Conservation (phyloP, 805 yeast genomes). For the Pachysolen tannophilus region DNA sequence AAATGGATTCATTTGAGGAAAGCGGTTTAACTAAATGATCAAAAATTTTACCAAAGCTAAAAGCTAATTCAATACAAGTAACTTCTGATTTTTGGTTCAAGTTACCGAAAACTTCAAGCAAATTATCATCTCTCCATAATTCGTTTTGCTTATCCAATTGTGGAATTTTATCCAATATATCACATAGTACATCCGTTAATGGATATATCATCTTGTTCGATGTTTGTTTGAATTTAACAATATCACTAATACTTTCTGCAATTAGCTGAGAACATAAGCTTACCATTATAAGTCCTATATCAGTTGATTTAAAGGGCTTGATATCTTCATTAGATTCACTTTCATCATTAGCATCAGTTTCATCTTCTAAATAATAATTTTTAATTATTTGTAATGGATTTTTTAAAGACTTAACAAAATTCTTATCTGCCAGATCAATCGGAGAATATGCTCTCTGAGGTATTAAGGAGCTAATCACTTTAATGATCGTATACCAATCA, state of each 20-base stretch:
- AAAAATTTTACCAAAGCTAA: slow-evolving; percentile 35
- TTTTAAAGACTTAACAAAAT: slow-evolving; percentile 8
- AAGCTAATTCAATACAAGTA: slow-evolving; percentile 21
- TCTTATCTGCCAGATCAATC: slow-evolving; percentile 30
- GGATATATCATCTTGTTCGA: slow-evolving; percentile 19
- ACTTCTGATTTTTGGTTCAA: not conserved
- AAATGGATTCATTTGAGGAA: slow-evolving; percentile 10
- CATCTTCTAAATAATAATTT: slow-evolving; percentile 23
- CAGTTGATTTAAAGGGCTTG: slow-evolving; percentile 34
- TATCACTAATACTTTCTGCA: slow-evolving; percentile 12
- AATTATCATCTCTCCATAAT: slow-evolving; percentile 24
- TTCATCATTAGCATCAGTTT: slow-evolving; percentile 13
- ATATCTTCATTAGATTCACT: slow-evolving; percentile 10
- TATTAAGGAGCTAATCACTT: slow-evolving; percentile 39
- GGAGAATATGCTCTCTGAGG: slow-evolving; percentile 62
- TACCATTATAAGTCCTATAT: slow-evolving; percentile 34
- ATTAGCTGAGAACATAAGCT: slow-evolving; percentile 21
- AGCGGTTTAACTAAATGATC: slow-evolving; percentile 24
- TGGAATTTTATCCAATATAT: slow-evolving; percentile 39
- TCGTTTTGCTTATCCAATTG: slow-evolving; percentile 16
- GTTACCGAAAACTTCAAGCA: slow-evolving; percentile 22
- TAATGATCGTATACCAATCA: slow-evolving; percentile 32
- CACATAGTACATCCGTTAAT: slow-evolving; percentile 26
- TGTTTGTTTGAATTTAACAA: slow-evolving; percentile 7
- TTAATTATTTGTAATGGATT: slow-evolving; percentile 22